These are phyloP conservation scores for Sporodiniella umbellata DNA, from an alignment of 371 early-diverging fungal genomes.

Conservation along the genomic window DNA sequence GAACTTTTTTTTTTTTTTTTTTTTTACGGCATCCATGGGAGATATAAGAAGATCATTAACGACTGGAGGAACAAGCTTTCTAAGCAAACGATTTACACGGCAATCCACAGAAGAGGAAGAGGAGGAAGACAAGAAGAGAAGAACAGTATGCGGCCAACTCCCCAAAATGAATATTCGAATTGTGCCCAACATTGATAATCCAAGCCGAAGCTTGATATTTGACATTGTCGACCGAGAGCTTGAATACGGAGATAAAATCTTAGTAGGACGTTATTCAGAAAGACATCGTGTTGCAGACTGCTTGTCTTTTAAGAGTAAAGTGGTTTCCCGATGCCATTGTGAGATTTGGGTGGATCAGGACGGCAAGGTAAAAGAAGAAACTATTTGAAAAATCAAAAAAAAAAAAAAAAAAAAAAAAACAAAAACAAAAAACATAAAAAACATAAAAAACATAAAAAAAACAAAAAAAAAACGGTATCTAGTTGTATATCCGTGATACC, in stretches of 20 bases:
- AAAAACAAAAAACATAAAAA: not conserved
- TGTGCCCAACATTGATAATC: constrained; percentile 69
- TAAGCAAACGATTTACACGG: constrained; percentile 11
- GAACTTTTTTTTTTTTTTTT: not conserved
- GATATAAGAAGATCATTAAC: constrained; percentile 13
- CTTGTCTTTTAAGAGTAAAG: constrained; percentile 90
- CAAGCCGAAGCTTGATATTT: constrained; percentile 69
- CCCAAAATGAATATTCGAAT: constrained; percentile 58
- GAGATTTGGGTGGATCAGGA: constrained; percentile 80
- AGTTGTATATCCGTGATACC: constrained; percentile 90
- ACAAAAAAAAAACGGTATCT: constrained; percentile 1
- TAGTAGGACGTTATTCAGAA: constrained; percentile 78
- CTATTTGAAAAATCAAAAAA: not conserved
- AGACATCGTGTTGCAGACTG: constrained; percentile 47
- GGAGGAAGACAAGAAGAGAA: constrained; percentile 3
- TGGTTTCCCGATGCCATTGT: constrained; percentile 91
- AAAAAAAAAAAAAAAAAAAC: not conserved
- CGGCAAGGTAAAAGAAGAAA: constrained; percentile 56
- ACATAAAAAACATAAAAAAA: not conserved
- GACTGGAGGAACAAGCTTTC: constrained; percentile 7
- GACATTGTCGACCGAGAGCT: constrained; percentile 76
- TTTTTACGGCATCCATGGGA: not conserved
- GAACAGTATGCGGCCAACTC: constrained; percentile 1
- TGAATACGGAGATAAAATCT: constrained; percentile 57
- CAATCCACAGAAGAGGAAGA: constrained; percentile 3